Conservation (phyloP, 2,329 filamentous ascomycete species). For the Stylonectria norvegica region DNA sequence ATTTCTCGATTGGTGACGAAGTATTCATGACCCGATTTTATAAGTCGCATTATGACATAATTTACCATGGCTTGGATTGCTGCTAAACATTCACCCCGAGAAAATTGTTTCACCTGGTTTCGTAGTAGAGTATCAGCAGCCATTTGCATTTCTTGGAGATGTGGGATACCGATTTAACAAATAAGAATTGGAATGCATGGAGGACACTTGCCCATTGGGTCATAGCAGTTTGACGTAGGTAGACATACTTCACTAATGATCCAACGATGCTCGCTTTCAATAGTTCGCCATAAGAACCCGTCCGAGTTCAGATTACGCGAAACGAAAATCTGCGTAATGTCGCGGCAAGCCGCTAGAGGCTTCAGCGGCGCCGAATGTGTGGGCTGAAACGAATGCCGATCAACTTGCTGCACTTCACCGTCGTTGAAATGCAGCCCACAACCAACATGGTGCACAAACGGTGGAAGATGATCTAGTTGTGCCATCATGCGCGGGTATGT, state of each 20-base stretch:
- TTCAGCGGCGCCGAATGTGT: not conserved
- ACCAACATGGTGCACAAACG: conserved; percentile 2
- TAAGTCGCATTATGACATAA: conserved; percentile 1
- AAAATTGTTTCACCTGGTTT: not conserved
- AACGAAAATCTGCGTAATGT: not conserved
- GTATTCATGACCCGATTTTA: not conserved
- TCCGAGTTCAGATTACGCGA: conserved; percentile 1
- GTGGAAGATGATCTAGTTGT: not conserved
- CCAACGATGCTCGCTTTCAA: conserved; percentile 1
- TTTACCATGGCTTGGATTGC: conserved; percentile 1
- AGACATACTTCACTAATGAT: conserved; percentile 1
- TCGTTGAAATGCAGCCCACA: conserved; percentile 1
- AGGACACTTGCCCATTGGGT: too few relatives aligned
- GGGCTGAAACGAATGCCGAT: not conserved
- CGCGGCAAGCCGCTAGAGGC: not conserved
- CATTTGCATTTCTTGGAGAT: too few relatives aligned
- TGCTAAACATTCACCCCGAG: not conserved
- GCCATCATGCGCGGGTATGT: conserved; percentile 3
- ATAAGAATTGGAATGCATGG: too few relatives aligned
- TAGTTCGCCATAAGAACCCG: conserved; percentile 3
- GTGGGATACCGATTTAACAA: too few relatives aligned
- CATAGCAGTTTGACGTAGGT: too few relatives aligned
- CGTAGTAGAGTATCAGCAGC: too few relatives aligned
- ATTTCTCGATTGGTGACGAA: not conserved
- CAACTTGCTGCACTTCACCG: not conserved